Evolutionary conservation across 2,329 filamentous ascomycete species (phyloP).

Genomic region (Colletotrichum chrysophilum): DNA sequence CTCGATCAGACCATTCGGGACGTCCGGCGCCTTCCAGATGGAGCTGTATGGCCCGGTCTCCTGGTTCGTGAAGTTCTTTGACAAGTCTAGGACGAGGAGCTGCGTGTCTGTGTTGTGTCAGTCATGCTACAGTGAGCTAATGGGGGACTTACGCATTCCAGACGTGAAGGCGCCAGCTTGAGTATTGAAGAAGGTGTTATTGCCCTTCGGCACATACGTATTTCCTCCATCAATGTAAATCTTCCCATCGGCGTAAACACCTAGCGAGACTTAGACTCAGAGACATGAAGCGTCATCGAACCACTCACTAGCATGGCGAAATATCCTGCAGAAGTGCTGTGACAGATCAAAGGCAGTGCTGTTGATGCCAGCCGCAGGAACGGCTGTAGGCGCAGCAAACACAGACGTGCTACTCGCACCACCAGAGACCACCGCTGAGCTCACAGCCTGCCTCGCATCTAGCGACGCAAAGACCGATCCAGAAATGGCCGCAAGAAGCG

Average conservation of each 20-base stretch:
- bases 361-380: neutral
- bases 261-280: neutral
- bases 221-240: constrained; percentile 27
- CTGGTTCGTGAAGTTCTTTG: constrained; percentile 22
- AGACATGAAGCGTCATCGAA: no score
- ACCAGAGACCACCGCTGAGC: neutral
- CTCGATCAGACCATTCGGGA: constrained; percentile 23
- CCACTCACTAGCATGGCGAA: constrained; percentile 2
- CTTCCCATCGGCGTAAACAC: constrained; percentile 24
- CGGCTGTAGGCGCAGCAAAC: constrained; percentile 3
- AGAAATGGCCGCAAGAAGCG: neutral
- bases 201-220: constrained; percentile 19
- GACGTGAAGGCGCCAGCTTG: neutral
- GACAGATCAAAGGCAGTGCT: constrained; percentile 7
- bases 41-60: constrained; percentile 15
- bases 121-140: neutral
- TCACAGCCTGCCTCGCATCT: neutral
- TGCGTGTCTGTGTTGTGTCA: constrained; percentile 6
- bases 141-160: constrained; percentile 6
- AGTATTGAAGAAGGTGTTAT: constrained; percentile 10
- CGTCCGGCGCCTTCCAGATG: constrained; percentile 20
- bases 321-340: constrained; percentile 2
- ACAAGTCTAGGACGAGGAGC: constrained; percentile 25
- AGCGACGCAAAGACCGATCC: neutral
- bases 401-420: neutral